Evolutionary conservation across 345 rosid species (phyloP).

Genomic region (Murraya paniculata): DNA sequence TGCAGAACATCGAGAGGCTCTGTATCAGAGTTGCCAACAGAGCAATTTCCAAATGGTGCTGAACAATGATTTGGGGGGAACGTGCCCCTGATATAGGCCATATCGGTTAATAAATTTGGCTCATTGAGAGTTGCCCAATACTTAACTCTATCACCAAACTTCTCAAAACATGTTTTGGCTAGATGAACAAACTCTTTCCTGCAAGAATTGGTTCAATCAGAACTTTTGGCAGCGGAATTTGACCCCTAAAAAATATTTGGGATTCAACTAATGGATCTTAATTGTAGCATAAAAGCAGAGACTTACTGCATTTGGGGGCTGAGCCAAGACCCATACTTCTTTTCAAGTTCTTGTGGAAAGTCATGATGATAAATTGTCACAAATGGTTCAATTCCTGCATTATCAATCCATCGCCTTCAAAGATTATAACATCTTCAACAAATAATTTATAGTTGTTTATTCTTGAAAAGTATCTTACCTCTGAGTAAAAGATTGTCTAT

Average conservation of each 20-base stretch:
- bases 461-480: constrained; percentile 20
- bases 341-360: constrained; percentile 36
- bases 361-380: constrained; percentile 42
- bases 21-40: constrained; percentile 36
- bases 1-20: constrained; percentile 36
- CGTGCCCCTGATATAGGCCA: constrained; percentile 33
- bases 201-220: not conserved
- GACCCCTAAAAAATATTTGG: not conserved
- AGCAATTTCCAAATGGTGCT: constrained; percentile 40
- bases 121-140: constrained; percentile 43
- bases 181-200: constrained; percentile 45
- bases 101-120: constrained; percentile 31
- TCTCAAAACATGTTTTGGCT: constrained; percentile 39
- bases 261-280: not conserved
- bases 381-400: constrained; percentile 47
- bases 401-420: not conserved
- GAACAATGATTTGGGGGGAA: constrained; percentile 43
- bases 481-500: constrained; percentile 33
- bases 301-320: constrained; percentile 41
- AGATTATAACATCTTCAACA: not conserved
- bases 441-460: no score
- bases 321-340: constrained; percentile 41
- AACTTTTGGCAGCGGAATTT: not conserved
- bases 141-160: constrained; percentile 42
- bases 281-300: not conserved